Evolutionary conservation across 2,329 filamentous ascomycete species (phyloP).

Genomic region (Leptographium galeiforme): DNA sequence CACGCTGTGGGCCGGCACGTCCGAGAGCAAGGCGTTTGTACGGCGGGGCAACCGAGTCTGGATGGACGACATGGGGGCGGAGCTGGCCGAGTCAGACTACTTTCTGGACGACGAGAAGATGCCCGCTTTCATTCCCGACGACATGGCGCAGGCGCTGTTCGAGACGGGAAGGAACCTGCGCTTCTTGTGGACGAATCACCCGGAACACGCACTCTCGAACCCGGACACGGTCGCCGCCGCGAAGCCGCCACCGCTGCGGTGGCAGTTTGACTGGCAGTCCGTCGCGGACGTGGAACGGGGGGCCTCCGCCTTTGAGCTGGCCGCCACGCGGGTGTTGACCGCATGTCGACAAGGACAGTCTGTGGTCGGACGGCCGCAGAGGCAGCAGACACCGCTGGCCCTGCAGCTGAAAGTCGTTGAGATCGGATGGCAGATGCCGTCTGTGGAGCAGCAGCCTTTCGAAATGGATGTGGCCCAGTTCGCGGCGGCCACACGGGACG

Average conservation of each 20-base stretch:
- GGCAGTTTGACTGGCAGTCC: constrained; percentile 60
- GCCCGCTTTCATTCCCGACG: constrained; percentile 56
- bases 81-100: constrained; percentile 45
- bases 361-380: too few relatives aligned
- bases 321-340: constrained; percentile 21
- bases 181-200: constrained; percentile 56
- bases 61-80: constrained; percentile 45
- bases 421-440: not conserved
- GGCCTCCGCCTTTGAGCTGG: constrained; percentile 38
- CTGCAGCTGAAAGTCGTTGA: not conserved
- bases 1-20: constrained; percentile 7
- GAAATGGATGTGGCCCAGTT: constrained; percentile 33
- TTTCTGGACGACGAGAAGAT: constrained; percentile 51
- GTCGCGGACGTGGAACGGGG: constrained; percentile 50
- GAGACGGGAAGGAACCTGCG: constrained; percentile 67
- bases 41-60: constrained; percentile 40
- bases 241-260: constrained; percentile 45
- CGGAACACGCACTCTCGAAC: constrained; percentile 53
- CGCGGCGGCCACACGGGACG: constrained; percentile 28
- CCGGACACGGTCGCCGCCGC: constrained; percentile 30
- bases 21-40: constrained; percentile 42
- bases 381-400: not conserved
- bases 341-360: not conserved
- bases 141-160: constrained; percentile 60
- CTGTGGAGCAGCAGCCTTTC: constrained; percentile 29